Base-by-base conservation (phyloP, 208 protist species). In the Wallacemonas sp. region DNA sequence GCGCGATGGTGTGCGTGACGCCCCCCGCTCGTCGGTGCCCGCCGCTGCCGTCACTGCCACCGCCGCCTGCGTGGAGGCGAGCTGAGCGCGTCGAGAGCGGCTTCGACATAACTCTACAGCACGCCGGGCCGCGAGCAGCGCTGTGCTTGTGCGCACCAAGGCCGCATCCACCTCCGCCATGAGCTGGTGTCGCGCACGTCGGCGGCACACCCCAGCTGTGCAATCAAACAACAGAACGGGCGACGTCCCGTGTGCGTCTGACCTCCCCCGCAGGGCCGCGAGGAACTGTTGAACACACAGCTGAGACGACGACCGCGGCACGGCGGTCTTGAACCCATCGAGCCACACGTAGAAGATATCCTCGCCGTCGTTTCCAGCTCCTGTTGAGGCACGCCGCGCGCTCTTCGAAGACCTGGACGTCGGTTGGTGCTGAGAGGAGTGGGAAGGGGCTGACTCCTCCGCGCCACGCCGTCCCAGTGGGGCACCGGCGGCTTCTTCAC, bases 201-300 rank as follows among this genome's bases (percentile, higher is more conserved):
- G 71, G 24, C 58, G 33, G n/a, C 46, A 42, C 15, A 68, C 33
- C 13, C 32, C 27, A 9, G 42, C 42, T 0, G 71, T 78, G 71
- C 53, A 78, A 46, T 78, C 71, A 5, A 78, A 44, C n/a, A 78
- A 36, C 12, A 78, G 46, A 27, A 78, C 66, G 1, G 71, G 71
- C 1, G 55, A 41, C 21, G 61, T 15, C 29, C 30, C 30, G 24
- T 5, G n/a, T n/a, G n/a, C n/a, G n/a, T n/a, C n/a, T n/a, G n/a
- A n/a, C n/a, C n/a, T n/a, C n/a, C n/a, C n/a, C n/a, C n/a, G n/a
- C n/a, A n/a, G n/a, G n/a, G n/a, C n/a, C n/a, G 10, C 24, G 27
- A 1, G 0, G 46, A 54, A n/a, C 6, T 15, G 46, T n/a, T 15
- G 9, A 15, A 17, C 36, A 41, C 36, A 9, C 36, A 41, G 19